These are phyloP conservation scores for Serendipita sp. DNA, from an alignment of 768 basidiomycete species.

Conservation along the genomic window DNA sequence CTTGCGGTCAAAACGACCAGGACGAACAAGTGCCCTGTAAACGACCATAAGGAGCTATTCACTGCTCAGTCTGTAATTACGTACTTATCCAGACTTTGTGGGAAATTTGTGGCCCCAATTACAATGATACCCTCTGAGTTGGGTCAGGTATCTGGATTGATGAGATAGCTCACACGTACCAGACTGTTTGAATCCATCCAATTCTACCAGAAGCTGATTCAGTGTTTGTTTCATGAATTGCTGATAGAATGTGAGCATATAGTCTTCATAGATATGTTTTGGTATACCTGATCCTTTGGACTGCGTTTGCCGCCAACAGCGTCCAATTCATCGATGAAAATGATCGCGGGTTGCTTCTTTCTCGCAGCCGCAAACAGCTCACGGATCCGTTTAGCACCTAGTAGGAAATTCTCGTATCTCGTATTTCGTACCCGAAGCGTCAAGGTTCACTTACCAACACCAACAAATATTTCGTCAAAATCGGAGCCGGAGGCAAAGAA, in stretches of 20 bases:
- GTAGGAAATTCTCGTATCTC: no score
- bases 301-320: conserved; percentile 84
- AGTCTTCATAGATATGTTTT: conserved; percentile 66
- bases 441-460: conserved; percentile 9
- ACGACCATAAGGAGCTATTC: not conserved
- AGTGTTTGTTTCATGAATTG: conserved; percentile 33
- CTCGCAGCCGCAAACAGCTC: conserved; percentile 89
- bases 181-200: conserved; percentile 88
- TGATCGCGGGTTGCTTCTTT: conserved; percentile 90
- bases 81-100: conserved; percentile 79
- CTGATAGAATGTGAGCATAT: conserved; percentile 5
- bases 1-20: conserved; percentile 89
- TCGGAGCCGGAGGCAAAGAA: conserved; percentile 82
- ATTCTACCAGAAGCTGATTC: conserved; percentile 90
- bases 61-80: conserved; percentile 16
- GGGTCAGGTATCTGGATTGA: not conserved
- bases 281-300: conserved; percentile 42
- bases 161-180: conserved; percentile 11
- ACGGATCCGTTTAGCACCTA: conserved; percentile 81
- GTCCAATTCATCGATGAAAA: conserved; percentile 95
- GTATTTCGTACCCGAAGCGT: conserved; percentile 20
- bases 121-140: conserved; percentile 76
- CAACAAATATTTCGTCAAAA: conserved; percentile 3
- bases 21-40: conserved; percentile 75
- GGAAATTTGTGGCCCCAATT: conserved; percentile 96